Conservation (phyloP, 2,329 filamentous ascomycete genomes). For the Decorospora gaudefroyi region DNA sequence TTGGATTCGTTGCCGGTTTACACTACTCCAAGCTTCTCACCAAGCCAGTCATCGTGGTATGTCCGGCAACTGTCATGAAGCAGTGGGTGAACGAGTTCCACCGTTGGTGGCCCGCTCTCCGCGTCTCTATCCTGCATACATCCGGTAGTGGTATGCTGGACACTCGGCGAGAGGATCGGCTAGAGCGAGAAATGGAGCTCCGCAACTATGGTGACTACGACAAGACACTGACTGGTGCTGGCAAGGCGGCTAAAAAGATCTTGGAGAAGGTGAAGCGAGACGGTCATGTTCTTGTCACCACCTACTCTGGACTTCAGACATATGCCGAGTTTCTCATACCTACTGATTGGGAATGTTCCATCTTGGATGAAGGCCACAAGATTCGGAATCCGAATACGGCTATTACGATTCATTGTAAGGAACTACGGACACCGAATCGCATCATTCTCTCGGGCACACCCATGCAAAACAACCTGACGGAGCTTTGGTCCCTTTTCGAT, state of each 20-base stretch:
- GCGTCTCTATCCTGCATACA: slow-evolving; percentile 92
- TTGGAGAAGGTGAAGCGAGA: slow-evolving; percentile 79
- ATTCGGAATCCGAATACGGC: slow-evolving; percentile 95
- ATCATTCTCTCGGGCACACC: slow-evolving; percentile 95
- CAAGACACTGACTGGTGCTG: slow-evolving; percentile 57
- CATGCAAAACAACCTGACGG: slow-evolving; percentile 94
- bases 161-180: slow-evolving; percentile 62
- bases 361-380: slow-evolving; percentile 96
- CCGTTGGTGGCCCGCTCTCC: slow-evolving; percentile 97
- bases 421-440: slow-evolving; percentile 84
- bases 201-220: slow-evolving; percentile 53
- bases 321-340: slow-evolving; percentile 82
- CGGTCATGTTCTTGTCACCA: slow-evolving; percentile 92
- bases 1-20: slow-evolving; percentile 83
- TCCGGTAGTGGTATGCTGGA: slow-evolving; percentile 97
- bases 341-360: slow-evolving; percentile 88
- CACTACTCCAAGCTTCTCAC: slow-evolving; percentile 87
- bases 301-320: slow-evolving; percentile 92
- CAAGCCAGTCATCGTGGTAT: slow-evolving; percentile 87
- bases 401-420: slow-evolving; percentile 94
- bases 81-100: slow-evolving; percentile 99
- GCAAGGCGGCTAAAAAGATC: slow-evolving; percentile 75
- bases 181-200: slow-evolving; percentile 65
- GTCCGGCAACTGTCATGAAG: slow-evolving; percentile 89
- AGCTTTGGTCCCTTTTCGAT: slow-evolving; percentile 96